These are phyloP conservation scores for Immersiporthe knoxdaviesiana DNA, from an alignment of 2,329 filamentous ascomycete species.

Conservation along the genomic window DNA sequence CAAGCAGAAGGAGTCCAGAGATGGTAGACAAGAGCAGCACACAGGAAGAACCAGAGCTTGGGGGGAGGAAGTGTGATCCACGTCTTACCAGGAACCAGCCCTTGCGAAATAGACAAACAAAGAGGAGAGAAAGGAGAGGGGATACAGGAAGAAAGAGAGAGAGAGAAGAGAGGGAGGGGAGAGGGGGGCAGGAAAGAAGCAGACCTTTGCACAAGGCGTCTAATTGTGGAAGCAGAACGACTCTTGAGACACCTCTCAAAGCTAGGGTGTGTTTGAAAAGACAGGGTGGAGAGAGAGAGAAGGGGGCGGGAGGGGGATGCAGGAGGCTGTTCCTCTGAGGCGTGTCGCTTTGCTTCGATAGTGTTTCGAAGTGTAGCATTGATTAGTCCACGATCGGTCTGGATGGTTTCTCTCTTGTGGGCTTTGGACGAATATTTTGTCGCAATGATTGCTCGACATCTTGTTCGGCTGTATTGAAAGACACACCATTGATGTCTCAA, in stretches of 20 bases:
- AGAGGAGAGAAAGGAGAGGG: not conserved
- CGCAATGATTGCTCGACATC: not conserved
- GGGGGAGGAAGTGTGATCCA: not conserved
- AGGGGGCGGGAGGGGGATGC: not conserved
- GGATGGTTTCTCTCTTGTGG: not conserved
- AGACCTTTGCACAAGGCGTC: conserved; percentile 23
- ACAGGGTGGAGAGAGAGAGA: conserved; percentile 1
- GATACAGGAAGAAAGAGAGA: not conserved
- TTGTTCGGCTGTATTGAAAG: not conserved
- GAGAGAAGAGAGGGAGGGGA: not conserved
- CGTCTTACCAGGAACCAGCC: conserved; percentile 6
- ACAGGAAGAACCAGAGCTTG: not conserved
- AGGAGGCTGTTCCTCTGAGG: not conserved
- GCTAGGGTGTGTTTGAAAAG: conserved; percentile 24
- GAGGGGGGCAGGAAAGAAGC: not conserved
- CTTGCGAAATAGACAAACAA: not conserved
- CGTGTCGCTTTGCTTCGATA: conserved; percentile 7
- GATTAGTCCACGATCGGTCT: not conserved
- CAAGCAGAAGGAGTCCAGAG: not conserved
- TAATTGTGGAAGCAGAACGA: conserved; percentile 22
- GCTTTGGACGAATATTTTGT: not conserved
- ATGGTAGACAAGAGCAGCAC: not conserved
- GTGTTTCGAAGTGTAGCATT: not conserved
- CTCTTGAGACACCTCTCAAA: conserved; percentile 21
- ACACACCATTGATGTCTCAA: not conserved